Base-by-base conservation (phyloP, 1,284 basidiomycete species). In the Melampsora americana region DNA sequence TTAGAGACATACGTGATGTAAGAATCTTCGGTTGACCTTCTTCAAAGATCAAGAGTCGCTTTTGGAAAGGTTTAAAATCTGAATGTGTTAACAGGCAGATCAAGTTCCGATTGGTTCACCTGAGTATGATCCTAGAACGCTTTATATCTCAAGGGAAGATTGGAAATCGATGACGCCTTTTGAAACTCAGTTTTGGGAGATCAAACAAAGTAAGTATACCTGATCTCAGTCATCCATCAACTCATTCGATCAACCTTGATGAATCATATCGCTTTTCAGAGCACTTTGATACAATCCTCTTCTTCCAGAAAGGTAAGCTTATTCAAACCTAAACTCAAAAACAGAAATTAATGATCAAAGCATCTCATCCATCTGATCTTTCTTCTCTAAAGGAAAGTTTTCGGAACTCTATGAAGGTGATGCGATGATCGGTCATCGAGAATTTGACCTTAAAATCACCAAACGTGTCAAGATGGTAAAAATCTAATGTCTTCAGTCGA, bases 391-490 rank as follows among this genome's bases (percentile, higher is more conserved):
- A 74, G 73, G 73, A 4, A 75, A 75, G 64, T 75, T 75, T 42
- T 46, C 73, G 11, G 73, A 75, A 50, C 73, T 75, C 44, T 83
- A 83, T 78, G 81, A 83, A 70, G 82, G 83, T 35, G 82, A 83
- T 53, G 82, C 82, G 1, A 78, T 82, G 44, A 83, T 82, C 26
- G 82, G 81, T 5, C 82, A 83, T 71, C 82, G 81, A 71, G 82
- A 83, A 69, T 82, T 82, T 71, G 82, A 83, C 70, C 79, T 83
- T 77, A 83, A 83, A 79, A 86, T 95, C 50, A 95, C 93, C 0
- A 88, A 89, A 65, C 86, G 92, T 74, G 95, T 97, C 75, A 99
- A 98, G 84, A 99, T 99, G 96, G 95, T 91, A 78, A 97, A 96
- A 94, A 93, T 91, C 59, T 78, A 86, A 32, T 56, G n/a, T 56